Evolutionary conservation across 805 yeast genomes (phyloP), one percentile per base, ranked within the genome.

Genomic region (Candida suzukii): DNA sequence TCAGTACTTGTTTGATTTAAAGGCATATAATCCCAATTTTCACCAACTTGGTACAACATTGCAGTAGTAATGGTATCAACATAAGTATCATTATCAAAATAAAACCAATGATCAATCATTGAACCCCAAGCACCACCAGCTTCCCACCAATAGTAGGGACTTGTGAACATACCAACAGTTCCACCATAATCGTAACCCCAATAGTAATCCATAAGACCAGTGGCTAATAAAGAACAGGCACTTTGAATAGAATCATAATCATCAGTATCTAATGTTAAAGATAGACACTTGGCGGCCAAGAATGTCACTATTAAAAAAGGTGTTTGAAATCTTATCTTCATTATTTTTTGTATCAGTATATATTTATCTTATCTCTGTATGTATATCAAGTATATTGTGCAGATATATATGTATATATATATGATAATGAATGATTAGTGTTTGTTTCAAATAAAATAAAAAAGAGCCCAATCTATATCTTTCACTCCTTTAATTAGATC

Each of bases 131-230:
- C 96, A 46, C 90, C 95, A 50, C 98, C 98, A 10, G 97, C 95
- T 66, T 88, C 88, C 97, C 97, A 90, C 99, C 98, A 91, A 71
- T 91, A 91, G 70, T 91, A 90, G 0, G 98, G 98, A 56, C 71
- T 66, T 12, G 80, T 68, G 60, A 93, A 90, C 88, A 84, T 80
- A 34, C 98, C 99, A 22, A 85, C 68, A 4, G 88, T 74, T 9
- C 90, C 83, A 28, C 96, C 97, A 34, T 70, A 60, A 28, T 71
- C 58, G 46, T 61, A 49, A 25, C 87, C 87, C 49, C 74, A 73
- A 60, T 83, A 83, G 61, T 83, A 83, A 60, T 78, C 78, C 68
- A 83, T 67, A 48, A 81, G 58, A 42, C 91, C 93, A 20, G 67
- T 58, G 14, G 79, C 70, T 19, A 83, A 56, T 27, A 77, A 60